Base-by-base conservation (phyloP, 768 basidiomycete species). In the Rhizopogon roseolus region DNA sequence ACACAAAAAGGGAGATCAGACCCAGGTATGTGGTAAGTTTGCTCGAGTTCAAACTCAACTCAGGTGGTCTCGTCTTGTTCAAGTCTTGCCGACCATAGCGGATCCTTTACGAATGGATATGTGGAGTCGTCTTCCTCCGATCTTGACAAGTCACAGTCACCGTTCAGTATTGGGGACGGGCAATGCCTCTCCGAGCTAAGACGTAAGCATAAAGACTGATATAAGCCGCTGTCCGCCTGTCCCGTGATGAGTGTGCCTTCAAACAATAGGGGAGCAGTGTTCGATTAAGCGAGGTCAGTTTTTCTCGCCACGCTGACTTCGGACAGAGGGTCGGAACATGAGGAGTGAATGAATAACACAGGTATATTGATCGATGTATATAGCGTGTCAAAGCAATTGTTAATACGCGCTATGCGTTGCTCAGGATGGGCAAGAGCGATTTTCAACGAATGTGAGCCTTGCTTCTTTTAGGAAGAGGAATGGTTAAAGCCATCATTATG, bases 21-120 rank as follows among this genome's bases (percentile, higher is more conserved):
- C 49, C 66, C 62, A 48, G 59, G 14, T 1, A 4, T 11, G 0
- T 45, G 66, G 68, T 59, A 70, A 40, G 66, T 68, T 67, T 60
- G 55, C 60, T 54, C 59, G 64, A 64, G 57, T 70, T 67, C 64
- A 67, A 68, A 68, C 66, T 59, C 64, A 65, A 67, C 67, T 45
- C 45, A 50, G 39, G 25, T 51, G 48, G 39, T 39, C 14, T 43
- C 55, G 50, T 62, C 57, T 54, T 57, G 60, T 58, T 66, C 65
- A 59, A 49, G 43, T 38, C 57, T 29, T 67, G 66, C 66, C 66
- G 66, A 68, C 58, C 42, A 58, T 52, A 56, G 60, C 66, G 66
- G 66, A 69, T 41, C 52, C 49, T 16, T 60, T 65, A 49, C 51
- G 25, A 13, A 51, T 38, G 34, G 16, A 53, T 52, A 53, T 52